A percentile compares a stretch with the other conserved stretches of the same genome.
Evolutionary conservation across 441 rosid genomes (phyloP).

Genomic region (Erodium chrysanthum): DNA sequence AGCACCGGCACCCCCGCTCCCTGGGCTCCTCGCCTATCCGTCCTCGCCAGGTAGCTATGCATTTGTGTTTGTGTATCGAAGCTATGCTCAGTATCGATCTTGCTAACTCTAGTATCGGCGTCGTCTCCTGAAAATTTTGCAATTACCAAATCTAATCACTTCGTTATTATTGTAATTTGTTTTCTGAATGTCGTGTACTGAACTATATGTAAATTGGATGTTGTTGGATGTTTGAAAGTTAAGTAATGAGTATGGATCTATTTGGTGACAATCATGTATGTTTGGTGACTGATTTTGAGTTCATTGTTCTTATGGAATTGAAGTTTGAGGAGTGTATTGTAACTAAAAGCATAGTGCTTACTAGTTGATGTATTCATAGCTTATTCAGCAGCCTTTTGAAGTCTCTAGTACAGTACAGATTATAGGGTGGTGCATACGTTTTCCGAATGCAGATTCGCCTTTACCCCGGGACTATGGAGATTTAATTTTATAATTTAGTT

Average conservation of each 20-base stretch:
- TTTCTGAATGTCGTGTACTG: neutral
- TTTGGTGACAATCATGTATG: neutral
- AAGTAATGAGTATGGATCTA: neutral
- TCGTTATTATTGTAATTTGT: neutral
- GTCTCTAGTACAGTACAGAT: neutral
- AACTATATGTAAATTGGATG: neutral
- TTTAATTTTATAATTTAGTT: neutral
- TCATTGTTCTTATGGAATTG: neutral
- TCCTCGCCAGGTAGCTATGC: constrained; percentile 61
- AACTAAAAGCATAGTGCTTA: no score
- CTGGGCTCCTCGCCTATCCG: constrained; percentile 85
- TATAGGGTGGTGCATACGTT: neutral
- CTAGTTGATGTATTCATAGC: neutral
- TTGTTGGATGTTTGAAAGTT: neutral
- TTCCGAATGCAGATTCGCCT: neutral
- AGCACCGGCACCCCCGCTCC: constrained; percentile 80
- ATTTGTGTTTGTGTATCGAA: neutral
- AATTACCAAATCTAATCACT: neutral
- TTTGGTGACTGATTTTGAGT: neutral
- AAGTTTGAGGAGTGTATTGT: neutral
- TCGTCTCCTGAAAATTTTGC: neutral
- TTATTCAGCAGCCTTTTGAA: neutral
- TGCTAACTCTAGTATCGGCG: neutral
- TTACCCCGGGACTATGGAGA: neutral
- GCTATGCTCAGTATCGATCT: neutral